phyloP scores from a whole-genome alignment of 1,139 yeast species.

The Magnusiomyces tetraspermus region DNA sequence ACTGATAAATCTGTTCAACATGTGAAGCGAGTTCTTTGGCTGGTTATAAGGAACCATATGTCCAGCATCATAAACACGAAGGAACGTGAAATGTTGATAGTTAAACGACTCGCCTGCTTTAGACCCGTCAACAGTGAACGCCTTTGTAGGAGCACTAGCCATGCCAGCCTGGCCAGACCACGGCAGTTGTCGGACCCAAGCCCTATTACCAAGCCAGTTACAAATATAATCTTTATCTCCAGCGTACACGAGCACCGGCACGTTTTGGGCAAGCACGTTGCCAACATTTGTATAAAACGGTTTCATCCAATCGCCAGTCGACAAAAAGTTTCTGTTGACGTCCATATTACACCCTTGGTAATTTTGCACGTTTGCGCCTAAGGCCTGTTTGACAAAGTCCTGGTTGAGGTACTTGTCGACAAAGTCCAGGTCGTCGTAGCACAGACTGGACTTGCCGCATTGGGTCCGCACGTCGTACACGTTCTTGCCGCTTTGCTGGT shows the following conservation, averaged over 20 bases:
- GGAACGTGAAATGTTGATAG: constrained; percentile 45
- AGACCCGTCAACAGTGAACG: constrained; percentile 35
- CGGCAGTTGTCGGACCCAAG: constrained; percentile 60
- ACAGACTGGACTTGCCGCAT: constrained; percentile 45
- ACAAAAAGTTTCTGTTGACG: constrained; percentile 46
- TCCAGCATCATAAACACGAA: constrained; percentile 53
- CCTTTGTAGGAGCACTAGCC: constrained; percentile 29
- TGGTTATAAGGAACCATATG: constrained; percentile 67
- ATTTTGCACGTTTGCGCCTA: constrained; percentile 49
- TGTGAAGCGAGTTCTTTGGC: constrained; percentile 56
- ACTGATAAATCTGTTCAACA: constrained; percentile 63
- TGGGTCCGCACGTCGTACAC: constrained; percentile 57
- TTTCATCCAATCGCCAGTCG: constrained; percentile 52
- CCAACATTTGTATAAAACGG: constrained; percentile 59
- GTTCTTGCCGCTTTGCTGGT: constrained; percentile 51
- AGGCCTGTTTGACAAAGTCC: constrained; percentile 52
- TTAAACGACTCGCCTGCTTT: constrained; percentile 47
- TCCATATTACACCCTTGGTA: constrained; percentile 50
- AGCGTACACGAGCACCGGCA: constrained; percentile 75
- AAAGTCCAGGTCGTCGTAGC: constrained; percentile 50
- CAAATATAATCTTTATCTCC: constrained; percentile 88
- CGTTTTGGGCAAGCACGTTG: constrained; percentile 46
- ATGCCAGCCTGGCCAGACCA: constrained; percentile 43
- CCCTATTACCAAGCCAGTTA: constrained; percentile 82
- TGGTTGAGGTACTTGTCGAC: constrained; percentile 52